Evolutionary conservation across 169 alveolate species (phyloP), one percentile per base, ranked within the genome.

Genomic region (Sarcocystis neurona): DNA sequence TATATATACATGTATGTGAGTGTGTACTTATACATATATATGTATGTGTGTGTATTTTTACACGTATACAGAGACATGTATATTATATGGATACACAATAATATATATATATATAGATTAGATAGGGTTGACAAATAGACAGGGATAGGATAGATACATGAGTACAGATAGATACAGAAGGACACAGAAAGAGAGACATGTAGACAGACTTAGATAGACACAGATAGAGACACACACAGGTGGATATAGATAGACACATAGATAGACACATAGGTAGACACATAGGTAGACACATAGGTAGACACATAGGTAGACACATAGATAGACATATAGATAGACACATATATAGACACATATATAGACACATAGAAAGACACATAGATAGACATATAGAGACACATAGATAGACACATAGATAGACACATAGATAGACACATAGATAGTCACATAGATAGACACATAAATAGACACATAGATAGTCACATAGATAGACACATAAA

Each of bases 241-340:
- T 50, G 18, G 60, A 50, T 50, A 50, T 50, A 50, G 60, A 50
- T 50, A 50, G 60, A 50, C 18, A n/a, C n/a, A 50, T 50, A 50
- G 60, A 50, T 50, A 50, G 60, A 50, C 18, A 50, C 18, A 50
- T 8, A 37, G 8, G 18, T 8, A 70, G 8, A 70, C 18, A 37
- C 27, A 70, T 39, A 70, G 79, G 18, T 39, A 50, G 8, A 50
- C 27, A 50, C 18, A 50, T 8, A 50, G 8, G 18, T 50, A 50
- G 60, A 50, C 18, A 70, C 27, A 70, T 70, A 34, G 8, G 15
- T 0, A 27, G 32, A 32, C 77, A 58, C 39, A 88, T 47, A 50
- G 60, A 50, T 50, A 50, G 60, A 50, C 18, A 50, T 8, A 50
- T 50, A 50, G 60, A 50, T 50, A 34, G 56, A 82, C 34, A 97